Base-by-base conservation (phyloP, 108 stramenopile genomes). In the Cyclostephanos tholiformis region DNA sequence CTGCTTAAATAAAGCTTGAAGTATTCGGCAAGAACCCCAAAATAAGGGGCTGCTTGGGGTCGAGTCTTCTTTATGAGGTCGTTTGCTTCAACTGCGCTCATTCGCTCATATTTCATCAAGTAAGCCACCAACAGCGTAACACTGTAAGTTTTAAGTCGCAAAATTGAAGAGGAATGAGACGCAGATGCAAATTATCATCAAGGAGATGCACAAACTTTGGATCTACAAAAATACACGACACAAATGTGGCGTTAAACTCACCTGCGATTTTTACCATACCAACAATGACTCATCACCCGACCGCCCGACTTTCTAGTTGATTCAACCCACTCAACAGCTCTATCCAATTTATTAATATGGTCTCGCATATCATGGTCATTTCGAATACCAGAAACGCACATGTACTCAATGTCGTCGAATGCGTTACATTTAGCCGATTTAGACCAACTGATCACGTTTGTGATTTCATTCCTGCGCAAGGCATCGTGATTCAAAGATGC, bases 91-190 rank as follows among this genome's bases (percentile, higher is more conserved):
- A 32, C 35, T 4, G 44, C 39, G 6, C 23, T 63, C 76, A 77
- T 77, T 11, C n/a, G 55, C 32, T 26, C 43, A 20, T 77, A 71
- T 62, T 77, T 77, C 76, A 77, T 77, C 52, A 77, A 43, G 63
- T 77, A 77, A 10, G 76, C 76, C 12, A 77, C 71, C 26, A 77
- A 19, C 8, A 64, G 20, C 11, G 76, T 65, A 30, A 77, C 76
- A 53, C 76, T 77, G 57, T 27, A 58, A 6, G 0, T 58, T 5
- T 35, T 29, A 30, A 32, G 16, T 1, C 44, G 44, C 8, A 12
- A 29, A 1, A 58, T 19, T 10, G 27, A 17, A n/a, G 13, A 27
- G 23, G 26, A 5, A 25, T 27, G 53, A 55, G 53, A 27, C 9
- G 12, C 53, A 16, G 53, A 55, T 4, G 23, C 32, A 32, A 32